phyloP scores from a whole-genome alignment of 192 early-diverging fungal species.

The Spizellomyces punctatus region DNA sequence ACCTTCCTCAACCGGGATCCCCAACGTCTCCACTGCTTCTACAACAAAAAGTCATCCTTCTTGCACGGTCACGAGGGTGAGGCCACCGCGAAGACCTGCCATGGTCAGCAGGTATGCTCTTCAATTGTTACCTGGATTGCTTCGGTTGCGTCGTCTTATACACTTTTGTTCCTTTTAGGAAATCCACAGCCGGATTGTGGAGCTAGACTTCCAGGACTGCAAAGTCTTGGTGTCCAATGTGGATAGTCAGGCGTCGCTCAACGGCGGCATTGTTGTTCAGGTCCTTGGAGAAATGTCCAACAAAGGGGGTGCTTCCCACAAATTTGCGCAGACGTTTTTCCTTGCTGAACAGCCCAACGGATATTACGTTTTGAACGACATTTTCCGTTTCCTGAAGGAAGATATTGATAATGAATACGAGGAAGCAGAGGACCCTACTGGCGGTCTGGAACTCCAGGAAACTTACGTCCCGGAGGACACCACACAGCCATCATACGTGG shows the following conservation, averaged over 20 bases:
- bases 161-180: conserved; percentile 54
- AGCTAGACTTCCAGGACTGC: conserved; percentile 81
- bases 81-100: conserved; percentile 37
- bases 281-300: conserved; percentile 92
- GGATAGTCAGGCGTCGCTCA: conserved; percentile 75
- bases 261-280: conserved; percentile 84
- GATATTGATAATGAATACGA: conserved; percentile 66
- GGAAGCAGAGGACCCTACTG: conserved; percentile 27
- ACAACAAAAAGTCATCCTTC: conserved; percentile 81
- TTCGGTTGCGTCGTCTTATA: not conserved
- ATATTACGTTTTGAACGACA: conserved; percentile 94
- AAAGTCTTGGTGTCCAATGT: conserved; percentile 86
- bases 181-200: conserved; percentile 75
- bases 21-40: conserved; percentile 79
- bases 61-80: conserved; percentile 86
- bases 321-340: conserved; percentile 92
- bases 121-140: conserved; percentile 2
- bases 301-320: conserved; percentile 73
- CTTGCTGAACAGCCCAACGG: conserved; percentile 85
- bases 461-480: conserved; percentile 33
- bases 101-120: conserved; percentile 67
- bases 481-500: not conserved
- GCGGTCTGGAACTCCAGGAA: conserved; percentile 24
- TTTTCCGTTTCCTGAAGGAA: conserved; percentile 94
- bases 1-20: conserved; percentile 88